phyloP scores from a whole-genome alignment of 2,329 filamentous ascomycete species.

The Colletotrichum sp. region DNA sequence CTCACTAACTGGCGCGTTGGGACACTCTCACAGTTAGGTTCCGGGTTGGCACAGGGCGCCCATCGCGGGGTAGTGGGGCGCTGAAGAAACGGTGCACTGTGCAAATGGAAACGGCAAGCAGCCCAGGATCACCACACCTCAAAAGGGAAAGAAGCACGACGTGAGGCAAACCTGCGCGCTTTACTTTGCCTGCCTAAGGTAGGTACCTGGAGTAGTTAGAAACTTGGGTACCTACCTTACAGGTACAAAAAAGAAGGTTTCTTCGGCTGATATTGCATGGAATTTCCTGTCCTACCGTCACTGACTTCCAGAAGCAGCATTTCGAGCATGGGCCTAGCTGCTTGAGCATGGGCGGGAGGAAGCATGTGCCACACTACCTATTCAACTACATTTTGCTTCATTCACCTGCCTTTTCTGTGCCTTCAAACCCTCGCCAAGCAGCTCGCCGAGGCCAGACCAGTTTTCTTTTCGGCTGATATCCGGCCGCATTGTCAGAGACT shows the following conservation, averaged over 20 bases:
- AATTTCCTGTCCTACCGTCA: background rate
- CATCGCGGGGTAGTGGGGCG: conserved; percentile 21
- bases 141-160: background rate
- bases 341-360: background rate
- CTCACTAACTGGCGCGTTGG: background rate
- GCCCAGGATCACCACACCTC: background rate
- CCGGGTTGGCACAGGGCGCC: background rate
- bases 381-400: background rate
- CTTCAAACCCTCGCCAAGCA: no score
- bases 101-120: background rate
- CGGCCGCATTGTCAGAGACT: background rate
- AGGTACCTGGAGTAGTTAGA: background rate
- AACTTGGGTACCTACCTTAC: background rate
- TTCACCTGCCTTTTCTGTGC: background rate
- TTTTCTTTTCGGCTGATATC: background rate
- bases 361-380: background rate
- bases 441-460: background rate
- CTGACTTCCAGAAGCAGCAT: background rate
- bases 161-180: background rate
- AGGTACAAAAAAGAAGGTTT: background rate
- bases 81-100: conserved; percentile 1
- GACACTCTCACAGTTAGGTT: background rate
- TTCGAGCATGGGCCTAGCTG: background rate
- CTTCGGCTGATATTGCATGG: background rate
- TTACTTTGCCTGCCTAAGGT: background rate